Percentiles rank a stretch among this genome's conserved stretches.
Evolutionary conservation across 2,329 filamentous ascomycete species (phyloP).

Genomic region (Claviceps pazoutovae): DNA sequence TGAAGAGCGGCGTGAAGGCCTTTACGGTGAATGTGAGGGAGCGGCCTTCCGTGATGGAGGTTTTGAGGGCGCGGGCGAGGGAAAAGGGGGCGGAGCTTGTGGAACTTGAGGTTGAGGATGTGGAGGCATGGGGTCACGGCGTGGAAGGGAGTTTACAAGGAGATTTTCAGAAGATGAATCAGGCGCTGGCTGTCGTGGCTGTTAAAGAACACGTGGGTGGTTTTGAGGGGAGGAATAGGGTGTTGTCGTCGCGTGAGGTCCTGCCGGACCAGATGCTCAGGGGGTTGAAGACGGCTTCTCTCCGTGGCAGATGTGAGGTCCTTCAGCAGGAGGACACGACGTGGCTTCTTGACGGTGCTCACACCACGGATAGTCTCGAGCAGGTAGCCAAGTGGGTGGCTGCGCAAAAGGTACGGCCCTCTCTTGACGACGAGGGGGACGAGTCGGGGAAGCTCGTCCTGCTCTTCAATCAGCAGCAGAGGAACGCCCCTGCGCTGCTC

Average conservation of each 20-base stretch:
- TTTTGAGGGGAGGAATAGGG: slow-evolving; percentile 9
- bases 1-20: slow-evolving; percentile 45
- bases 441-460: slow-evolving; percentile 36
- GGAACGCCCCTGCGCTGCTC: slow-evolving; percentile 57
- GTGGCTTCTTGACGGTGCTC: slow-evolving; percentile 81
- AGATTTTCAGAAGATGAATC: slow-evolving; percentile 44
- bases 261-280: slow-evolving; percentile 34
- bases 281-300: slow-evolving; percentile 52
- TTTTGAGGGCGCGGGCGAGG: slow-evolving; percentile 44
- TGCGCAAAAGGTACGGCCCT: slow-evolving; percentile 23
- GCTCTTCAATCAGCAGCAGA: slow-evolving; percentile 87
- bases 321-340: slow-evolving; percentile 37
- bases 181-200: slow-evolving; percentile 40
- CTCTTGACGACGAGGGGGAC: not conserved
- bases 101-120: slow-evolving; percentile 25
- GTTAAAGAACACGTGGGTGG: slow-evolving; percentile 41
- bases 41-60: slow-evolving; percentile 27
- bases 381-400: slow-evolving; percentile 67
- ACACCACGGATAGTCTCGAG: slow-evolving; percentile 72
- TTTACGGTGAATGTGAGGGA: slow-evolving; percentile 19
- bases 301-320: slow-evolving; percentile 67
- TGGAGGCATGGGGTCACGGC: slow-evolving; percentile 28
- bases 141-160: slow-evolving; percentile 26
- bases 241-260: not conserved
- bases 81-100: slow-evolving; percentile 37